These are phyloP conservation scores for Bipolaris oryzae DNA, from an alignment of 2,329 filamentous ascomycete species.

Conservation along the genomic window DNA sequence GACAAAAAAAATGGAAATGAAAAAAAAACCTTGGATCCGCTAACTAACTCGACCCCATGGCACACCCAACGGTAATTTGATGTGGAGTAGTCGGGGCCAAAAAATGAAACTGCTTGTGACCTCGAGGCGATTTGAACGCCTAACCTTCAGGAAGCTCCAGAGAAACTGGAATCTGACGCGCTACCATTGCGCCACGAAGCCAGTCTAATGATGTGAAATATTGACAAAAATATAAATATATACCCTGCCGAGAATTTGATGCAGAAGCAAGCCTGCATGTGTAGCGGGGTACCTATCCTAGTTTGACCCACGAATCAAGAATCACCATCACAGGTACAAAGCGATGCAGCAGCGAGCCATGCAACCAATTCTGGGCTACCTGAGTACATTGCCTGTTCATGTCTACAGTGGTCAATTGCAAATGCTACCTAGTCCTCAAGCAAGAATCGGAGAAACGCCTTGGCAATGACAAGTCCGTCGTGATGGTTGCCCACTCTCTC, in stretches of 20 bases:
- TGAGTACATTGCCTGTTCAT: no score
- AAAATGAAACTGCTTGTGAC: slow-evolving; percentile 3
- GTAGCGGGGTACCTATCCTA: no score
- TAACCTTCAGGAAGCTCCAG: slow-evolving; percentile 21
- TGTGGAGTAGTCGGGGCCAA: neutral
- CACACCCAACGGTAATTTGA: no score
- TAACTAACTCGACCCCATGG: no score
- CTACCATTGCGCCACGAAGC: slow-evolving; percentile 23
- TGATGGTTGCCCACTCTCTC: slow-evolving; percentile 69
- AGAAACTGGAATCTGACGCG: slow-evolving; percentile 21
- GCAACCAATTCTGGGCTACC: no score
- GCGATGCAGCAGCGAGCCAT: neutral
- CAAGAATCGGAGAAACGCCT: slow-evolving; percentile 78
- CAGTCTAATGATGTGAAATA: slow-evolving; percentile 5
- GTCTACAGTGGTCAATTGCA: neutral
- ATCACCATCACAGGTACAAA: no score
- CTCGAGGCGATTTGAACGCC: slow-evolving; percentile 22
- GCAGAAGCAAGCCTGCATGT: no score
- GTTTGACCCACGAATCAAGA: no score
- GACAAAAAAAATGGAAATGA: neutral
- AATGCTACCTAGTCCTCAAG: slow-evolving; percentile 55
- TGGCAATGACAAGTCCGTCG: slow-evolving; percentile 77
- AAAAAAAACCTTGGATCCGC: no score
- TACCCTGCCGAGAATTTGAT: neutral
- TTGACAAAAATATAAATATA: neutral